Evolutionary conservation across 1,139 yeast species (phyloP).

Genomic region (Hanseniaspora uvarum): DNA sequence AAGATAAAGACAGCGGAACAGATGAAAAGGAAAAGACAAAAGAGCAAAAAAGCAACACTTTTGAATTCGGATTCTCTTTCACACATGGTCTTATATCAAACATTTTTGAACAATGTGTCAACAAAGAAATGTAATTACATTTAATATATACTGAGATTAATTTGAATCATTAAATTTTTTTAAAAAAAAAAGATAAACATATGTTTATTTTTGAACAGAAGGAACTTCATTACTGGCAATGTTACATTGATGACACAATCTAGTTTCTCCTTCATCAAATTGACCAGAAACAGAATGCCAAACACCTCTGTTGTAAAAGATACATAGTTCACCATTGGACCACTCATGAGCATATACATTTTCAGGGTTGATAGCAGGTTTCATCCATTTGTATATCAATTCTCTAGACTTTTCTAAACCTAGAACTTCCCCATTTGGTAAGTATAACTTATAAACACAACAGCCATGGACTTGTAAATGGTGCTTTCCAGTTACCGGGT

Average conservation of each 20-base stretch:
- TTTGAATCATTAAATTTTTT: neutral
- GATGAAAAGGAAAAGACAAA: neutral
- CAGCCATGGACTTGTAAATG: slow-evolving; percentile 83
- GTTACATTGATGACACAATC: slow-evolving; percentile 88
- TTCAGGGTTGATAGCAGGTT: slow-evolving; percentile 73
- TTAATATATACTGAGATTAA: neutral
- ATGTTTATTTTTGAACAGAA: slow-evolving; percentile 1
- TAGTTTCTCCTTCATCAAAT: slow-evolving; percentile 60
- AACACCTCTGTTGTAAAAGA: slow-evolving; percentile 77
- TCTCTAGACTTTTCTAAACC: slow-evolving; percentile 63
- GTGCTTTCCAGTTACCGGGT: slow-evolving; percentile 73
- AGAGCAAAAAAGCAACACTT: neutral
- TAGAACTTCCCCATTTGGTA: slow-evolving; percentile 46
- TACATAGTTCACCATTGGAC: slow-evolving; percentile 72
- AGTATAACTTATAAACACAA: slow-evolving; percentile 60
- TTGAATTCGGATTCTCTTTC: neutral
- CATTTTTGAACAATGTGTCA: slow-evolving; percentile 3
- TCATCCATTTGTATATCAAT: slow-evolving; percentile 59
- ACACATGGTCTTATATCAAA: slow-evolving; percentile 4
- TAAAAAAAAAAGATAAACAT: neutral
- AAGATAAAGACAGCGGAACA: slow-evolving; percentile 9
- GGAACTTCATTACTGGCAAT: slow-evolving; percentile 77
- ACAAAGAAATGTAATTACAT: neutral
- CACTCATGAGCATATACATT: slow-evolving; percentile 71
- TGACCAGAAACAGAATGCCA: slow-evolving; percentile 89